phyloP scores from a whole-genome alignment of 768 basidiomycete species.

The Boletus edulis region DNA sequence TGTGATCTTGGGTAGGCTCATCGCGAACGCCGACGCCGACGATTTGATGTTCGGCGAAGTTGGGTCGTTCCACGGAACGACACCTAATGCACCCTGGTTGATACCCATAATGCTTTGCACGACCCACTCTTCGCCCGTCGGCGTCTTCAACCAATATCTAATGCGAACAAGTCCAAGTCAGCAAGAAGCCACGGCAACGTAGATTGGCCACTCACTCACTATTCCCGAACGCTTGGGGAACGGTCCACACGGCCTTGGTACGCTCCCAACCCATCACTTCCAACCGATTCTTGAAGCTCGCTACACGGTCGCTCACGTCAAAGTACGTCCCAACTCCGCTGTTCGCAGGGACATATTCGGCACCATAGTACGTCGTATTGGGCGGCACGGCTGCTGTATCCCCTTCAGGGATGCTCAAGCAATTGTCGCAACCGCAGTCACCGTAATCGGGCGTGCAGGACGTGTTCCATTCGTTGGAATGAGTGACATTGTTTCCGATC shows the following conservation, averaged over 20 bases:
- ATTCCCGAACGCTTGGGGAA: conserved; percentile 65
- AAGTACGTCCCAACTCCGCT: conserved; percentile 44
- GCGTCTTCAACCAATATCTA: conserved; percentile 56
- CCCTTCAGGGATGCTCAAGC: conserved; percentile 44
- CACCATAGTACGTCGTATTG: conserved; percentile 19
- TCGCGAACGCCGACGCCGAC: conserved; percentile 41
- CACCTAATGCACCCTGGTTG: conserved; percentile 66
- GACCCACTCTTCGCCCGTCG: conserved; percentile 69
- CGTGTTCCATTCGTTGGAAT: conserved; percentile 59
- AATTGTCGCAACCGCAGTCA: conserved; percentile 73
- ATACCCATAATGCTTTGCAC: conserved; percentile 64
- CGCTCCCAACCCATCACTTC: conserved; percentile 66
- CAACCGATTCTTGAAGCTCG: conserved; percentile 58
- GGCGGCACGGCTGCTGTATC: conserved; percentile 29
- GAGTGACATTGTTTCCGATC: conserved; percentile 59
- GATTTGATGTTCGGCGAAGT: conserved; percentile 51
- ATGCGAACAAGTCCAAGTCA: not conserved
- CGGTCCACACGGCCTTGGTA: conserved; percentile 72
- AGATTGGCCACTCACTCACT: conserved; percentile 26
- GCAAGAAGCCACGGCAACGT: too few species aligned
- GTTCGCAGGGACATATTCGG: conserved; percentile 22
- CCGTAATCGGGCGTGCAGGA: conserved; percentile 64
- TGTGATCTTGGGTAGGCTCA: conserved; percentile 42
- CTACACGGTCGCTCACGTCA: conserved; percentile 67
- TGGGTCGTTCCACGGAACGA: conserved; percentile 51